Conservation (phyloP, 2,329 filamentous ascomycete species). For the Scedosporium boydii region DNA sequence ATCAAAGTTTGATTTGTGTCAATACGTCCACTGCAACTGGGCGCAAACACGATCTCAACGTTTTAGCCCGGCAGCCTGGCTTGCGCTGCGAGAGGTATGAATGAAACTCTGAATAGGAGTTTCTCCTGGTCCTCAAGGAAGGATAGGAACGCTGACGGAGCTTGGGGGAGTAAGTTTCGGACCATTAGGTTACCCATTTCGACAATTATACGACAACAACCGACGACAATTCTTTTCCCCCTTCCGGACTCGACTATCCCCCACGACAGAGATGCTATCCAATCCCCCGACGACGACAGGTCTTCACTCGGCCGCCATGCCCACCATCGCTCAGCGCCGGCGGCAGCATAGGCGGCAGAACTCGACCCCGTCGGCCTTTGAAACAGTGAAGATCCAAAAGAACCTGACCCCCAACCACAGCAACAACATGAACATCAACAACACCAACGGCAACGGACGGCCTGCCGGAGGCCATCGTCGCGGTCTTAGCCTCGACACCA, state of each 20-base stretch:
- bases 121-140: constrained; percentile 16
- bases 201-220: constrained; percentile 33
- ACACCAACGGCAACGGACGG: constrained; percentile 26
- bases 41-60: constrained; percentile 28
- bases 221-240: constrained; percentile 30
- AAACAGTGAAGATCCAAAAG: constrained; percentile 57
- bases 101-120: neutral
- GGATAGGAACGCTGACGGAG: neutral
- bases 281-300: constrained; percentile 48
- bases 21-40: constrained; percentile 38
- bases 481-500: constrained; percentile 75
- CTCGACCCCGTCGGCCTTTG: constrained; percentile 68
- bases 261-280: constrained; percentile 63
- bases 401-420: constrained; percentile 40
- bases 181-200: constrained; percentile 37
- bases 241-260: constrained; percentile 60
- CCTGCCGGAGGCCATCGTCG: constrained; percentile 53
- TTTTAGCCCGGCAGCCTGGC: constrained; percentile 67
- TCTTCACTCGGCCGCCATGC: constrained; percentile 3
- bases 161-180: constrained; percentile 26
- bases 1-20: constrained; percentile 7
- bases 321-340: constrained; percentile 4
- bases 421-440: constrained; percentile 22
- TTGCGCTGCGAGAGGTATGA: constrained; percentile 75
- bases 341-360: constrained; percentile 69